Percentiles rank a stretch among this genome's conserved stretches.
Conservation (phyloP, 148 eudicot genomes). For the Cornus kousa region DNA sequence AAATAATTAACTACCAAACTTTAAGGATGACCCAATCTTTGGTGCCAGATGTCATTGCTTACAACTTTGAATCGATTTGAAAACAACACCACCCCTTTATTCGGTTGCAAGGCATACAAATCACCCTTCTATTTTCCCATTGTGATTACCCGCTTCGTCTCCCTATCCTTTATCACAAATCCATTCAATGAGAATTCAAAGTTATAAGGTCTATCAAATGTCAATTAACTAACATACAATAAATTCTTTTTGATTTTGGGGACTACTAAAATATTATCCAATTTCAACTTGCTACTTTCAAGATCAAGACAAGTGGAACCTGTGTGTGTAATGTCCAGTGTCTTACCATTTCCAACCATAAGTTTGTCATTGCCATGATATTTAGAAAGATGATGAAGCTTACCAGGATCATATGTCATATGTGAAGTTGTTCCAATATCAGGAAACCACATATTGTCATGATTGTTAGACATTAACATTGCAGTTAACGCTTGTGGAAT, state of each 20-base stretch:
- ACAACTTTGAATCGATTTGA: neutral
- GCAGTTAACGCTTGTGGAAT: too few relatives aligned
- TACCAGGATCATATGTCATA: too few relatives aligned
- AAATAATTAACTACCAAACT: neutral
- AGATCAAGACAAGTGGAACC: too few relatives aligned
- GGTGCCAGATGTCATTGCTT: neutral
- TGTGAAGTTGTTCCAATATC: too few relatives aligned
- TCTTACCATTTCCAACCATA: too few relatives aligned
- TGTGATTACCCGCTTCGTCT: neutral
- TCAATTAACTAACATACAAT: neutral
- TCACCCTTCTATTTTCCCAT: neutral
- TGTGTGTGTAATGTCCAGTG: too few relatives aligned
- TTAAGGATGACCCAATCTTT: slow-evolving; percentile 4
- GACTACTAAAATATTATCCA: slow-evolving; percentile 7
- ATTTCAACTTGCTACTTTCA: neutral
- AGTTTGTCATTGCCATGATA: too few relatives aligned
- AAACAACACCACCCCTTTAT: neutral
- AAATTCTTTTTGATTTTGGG: slow-evolving; percentile 2
- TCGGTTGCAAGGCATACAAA: neutral
- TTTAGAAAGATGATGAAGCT: too few relatives aligned
- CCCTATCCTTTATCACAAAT: neutral
- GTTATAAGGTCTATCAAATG: neutral
- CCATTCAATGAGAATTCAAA: neutral
- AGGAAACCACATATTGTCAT: too few relatives aligned
- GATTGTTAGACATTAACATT: too few relatives aligned